A percentile compares a stretch with the other conserved stretches of the same genome.
These are phyloP conservation scores for Halophytophthora polymorphica DNA, from an alignment of 352 stramenopile species.

Conservation along the genomic window DNA sequence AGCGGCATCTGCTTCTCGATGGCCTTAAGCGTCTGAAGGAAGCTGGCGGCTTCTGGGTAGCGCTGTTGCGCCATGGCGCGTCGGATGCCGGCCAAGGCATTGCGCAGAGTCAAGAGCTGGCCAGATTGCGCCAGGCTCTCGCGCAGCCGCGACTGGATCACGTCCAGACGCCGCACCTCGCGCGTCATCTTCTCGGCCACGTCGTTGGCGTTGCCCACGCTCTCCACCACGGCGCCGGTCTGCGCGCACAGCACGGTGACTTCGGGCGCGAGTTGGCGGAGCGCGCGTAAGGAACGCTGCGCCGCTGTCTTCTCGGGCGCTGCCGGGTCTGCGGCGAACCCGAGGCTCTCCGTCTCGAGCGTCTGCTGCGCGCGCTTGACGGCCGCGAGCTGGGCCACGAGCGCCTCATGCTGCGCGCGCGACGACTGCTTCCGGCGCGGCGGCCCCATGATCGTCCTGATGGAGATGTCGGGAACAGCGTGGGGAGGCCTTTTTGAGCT, in stretches of 20 bases:
- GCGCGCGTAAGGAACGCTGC: slow-evolving; percentile 43
- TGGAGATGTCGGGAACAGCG: background rate
- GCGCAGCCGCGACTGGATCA: slow-evolving; percentile 75
- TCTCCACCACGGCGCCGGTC: slow-evolving; percentile 78
- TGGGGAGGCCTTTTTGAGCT: slow-evolving; percentile 4
- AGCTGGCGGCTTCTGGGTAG: slow-evolving; percentile 69
- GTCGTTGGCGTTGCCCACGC: slow-evolving; percentile 85
- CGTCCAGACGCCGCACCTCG: slow-evolving; percentile 77
- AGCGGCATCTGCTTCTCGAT: slow-evolving; percentile 75
- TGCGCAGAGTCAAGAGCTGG: slow-evolving; percentile 76
- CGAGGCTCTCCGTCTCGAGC: slow-evolving; percentile 26
- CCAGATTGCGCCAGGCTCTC: slow-evolving; percentile 56
- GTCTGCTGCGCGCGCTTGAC: slow-evolving; percentile 45
- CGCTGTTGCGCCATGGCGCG: slow-evolving; percentile 69
- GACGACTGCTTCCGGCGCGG: slow-evolving; percentile 16
- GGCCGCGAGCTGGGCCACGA: slow-evolving; percentile 48
- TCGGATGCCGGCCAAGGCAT: slow-evolving; percentile 69
- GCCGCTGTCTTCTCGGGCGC: slow-evolving; percentile 54
- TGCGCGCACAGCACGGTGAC: slow-evolving; percentile 70
- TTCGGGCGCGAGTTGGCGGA: slow-evolving; percentile 59
- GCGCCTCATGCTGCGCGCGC: slow-evolving; percentile 52
- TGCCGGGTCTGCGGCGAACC: slow-evolving; percentile 36
- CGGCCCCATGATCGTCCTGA: slow-evolving; percentile 17
- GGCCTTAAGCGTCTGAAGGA: slow-evolving; percentile 70
- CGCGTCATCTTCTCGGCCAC: slow-evolving; percentile 87